A percentile compares a stretch with the other conserved stretches of the same genome.
phyloP scores from a whole-genome alignment of 164 flowering plant genomes.

The Aristolochia californica region DNA sequence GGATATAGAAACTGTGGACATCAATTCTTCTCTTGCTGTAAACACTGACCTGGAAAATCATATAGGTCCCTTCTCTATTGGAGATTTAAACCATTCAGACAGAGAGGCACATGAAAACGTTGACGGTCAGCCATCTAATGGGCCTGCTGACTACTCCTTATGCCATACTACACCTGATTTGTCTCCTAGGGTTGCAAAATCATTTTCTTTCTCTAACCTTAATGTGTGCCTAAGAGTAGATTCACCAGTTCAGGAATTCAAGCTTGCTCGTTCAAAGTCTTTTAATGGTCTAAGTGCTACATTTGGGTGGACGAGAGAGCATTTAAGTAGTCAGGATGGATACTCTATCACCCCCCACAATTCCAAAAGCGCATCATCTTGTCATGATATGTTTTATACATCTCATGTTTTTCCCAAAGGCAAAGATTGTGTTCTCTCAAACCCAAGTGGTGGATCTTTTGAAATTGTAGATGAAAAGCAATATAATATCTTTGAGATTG shows the following conservation, averaged over 20 bases:
- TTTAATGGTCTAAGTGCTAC: slow-evolving; percentile 31
- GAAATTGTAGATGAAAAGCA: slow-evolving; percentile 17
- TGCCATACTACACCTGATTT: slow-evolving; percentile 18
- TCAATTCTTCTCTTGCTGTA: slow-evolving; percentile 20
- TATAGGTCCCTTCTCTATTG: slow-evolving; percentile 42
- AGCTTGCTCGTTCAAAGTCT: slow-evolving; percentile 33
- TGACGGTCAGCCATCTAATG: slow-evolving; percentile 25
- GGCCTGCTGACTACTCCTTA: slow-evolving; percentile 23
- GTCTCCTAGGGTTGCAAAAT: slow-evolving; percentile 28
- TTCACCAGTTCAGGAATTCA: slow-evolving; percentile 12
- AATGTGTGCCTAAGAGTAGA: slow-evolving; percentile 10
- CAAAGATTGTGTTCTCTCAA: slow-evolving; percentile 8
- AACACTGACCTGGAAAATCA: slow-evolving; percentile 22
- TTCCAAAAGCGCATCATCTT: slow-evolving; percentile 2
- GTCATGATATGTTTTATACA: not conserved
- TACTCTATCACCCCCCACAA: slow-evolving; percentile 1
- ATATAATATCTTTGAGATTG: slow-evolving; percentile 18
- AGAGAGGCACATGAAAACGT: slow-evolving; percentile 26
- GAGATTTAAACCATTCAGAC: slow-evolving; percentile 29
- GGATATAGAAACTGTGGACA: slow-evolving; percentile 18
- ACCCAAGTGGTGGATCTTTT: slow-evolving; percentile 12
- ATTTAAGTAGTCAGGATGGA: slow-evolving; percentile 15
- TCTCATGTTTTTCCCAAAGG: slow-evolving; percentile 1
- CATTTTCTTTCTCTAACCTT: slow-evolving; percentile 51
- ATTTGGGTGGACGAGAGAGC: slow-evolving; percentile 21